Evolutionary conservation across 148 eudicot species (phyloP), one percentile per base, ranked within the genome.

Genomic region (Chenopodium suecicum): DNA sequence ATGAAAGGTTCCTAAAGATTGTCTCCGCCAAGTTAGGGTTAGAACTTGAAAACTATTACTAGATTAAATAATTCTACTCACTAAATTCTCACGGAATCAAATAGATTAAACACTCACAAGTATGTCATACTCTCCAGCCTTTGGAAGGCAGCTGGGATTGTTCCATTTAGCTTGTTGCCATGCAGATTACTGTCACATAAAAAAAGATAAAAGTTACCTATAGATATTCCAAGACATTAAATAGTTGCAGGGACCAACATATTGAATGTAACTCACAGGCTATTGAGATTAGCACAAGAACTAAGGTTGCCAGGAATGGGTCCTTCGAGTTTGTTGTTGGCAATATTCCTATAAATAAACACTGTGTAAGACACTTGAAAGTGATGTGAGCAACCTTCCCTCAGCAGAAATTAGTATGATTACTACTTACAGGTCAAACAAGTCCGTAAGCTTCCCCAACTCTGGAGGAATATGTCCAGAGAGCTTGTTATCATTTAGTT

Each of bases 71-170:
- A 13, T 29, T 2, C 5, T 6, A 0, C n/a, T 4, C 25, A 14
- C 34, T 74, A 16, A 25, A 3, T 13, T 16, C 14, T 22, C 75
- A 72, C 22, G 3, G 25, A 46, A 1, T 22, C 60, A 73, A 23
- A 22, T 4, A 73, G 31, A 27, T 50, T 25, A 4, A 32, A 8
- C 73, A 87, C 97, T 91, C 79, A 97, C 99, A 97, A 82, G 77
- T 97, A 91, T 46, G 98, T 97, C 99, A 97, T 97, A 85, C 97
- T 94, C 88, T 94, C 98, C 74, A 97, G 87, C 78, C 87, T 90
- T 77, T 97, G 89, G 82, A 97, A 89, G 78, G 90, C 89, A 63
- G 84, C 88, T 37, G 99, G 99, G 50, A 97, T 90, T 46, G 93
- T 89, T 70, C 99, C 98, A 86, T 90, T 91, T 85, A 97, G 82